Evolutionary conservation across 495 filamentous ascomycete species (phyloP).

Genomic region (Echria macrotheca): DNA sequence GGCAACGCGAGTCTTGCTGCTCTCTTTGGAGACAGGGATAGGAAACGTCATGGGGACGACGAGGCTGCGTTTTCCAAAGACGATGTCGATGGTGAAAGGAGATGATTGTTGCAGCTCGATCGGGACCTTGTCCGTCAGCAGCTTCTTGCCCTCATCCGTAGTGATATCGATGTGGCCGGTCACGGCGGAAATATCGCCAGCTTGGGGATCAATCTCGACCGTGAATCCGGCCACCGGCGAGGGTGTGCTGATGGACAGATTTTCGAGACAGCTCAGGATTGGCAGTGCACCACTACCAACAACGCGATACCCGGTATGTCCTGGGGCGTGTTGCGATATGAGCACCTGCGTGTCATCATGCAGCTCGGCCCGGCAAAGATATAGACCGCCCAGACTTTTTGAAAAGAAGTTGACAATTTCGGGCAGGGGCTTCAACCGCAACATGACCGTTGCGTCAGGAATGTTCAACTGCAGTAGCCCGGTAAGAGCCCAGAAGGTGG

Average conservation of each 20-base stretch:
- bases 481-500: constrained; percentile 35
- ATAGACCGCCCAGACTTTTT: constrained; percentile 11
- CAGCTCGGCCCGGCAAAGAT: constrained; percentile 19
- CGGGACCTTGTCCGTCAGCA: constrained; percentile 26
- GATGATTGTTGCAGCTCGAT: constrained; percentile 27
- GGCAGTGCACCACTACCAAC: constrained; percentile 1
- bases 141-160: constrained; percentile 17
- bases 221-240: constrained; percentile 1
- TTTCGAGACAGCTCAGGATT: background rate
- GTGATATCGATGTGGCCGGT: constrained; percentile 27
- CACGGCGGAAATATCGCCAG: constrained; percentile 14
- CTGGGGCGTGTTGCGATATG: constrained; percentile 27
- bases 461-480: constrained; percentile 23
- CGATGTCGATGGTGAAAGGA: constrained; percentile 30
- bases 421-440: constrained; percentile 16
- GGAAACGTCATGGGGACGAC: constrained; percentile 33
- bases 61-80: constrained; percentile 19
- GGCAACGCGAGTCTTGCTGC: constrained; percentile 36
- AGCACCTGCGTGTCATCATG: constrained; percentile 26
- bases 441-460: constrained; percentile 15
- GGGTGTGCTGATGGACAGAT: background rate
- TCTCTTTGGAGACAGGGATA: constrained; percentile 31
- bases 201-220: constrained; percentile 3
- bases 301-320: constrained; percentile 17
- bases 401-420: constrained; percentile 5